Conservation (phyloP, 2,329 filamentous ascomycete genomes). For the Penicillium sp. region DNA sequence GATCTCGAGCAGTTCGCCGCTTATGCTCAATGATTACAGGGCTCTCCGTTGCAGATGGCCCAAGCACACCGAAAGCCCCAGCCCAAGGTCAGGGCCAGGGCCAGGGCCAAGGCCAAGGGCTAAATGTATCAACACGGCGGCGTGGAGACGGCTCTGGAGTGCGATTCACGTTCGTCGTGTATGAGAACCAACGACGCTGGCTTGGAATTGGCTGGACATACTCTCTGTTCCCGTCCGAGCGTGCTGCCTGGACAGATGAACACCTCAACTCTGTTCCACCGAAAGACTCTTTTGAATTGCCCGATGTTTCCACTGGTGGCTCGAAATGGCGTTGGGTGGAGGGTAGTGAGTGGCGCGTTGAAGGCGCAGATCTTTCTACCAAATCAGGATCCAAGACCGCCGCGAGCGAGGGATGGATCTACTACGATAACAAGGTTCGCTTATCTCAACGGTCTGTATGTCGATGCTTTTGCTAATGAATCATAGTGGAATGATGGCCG, state of each 20-base stretch:
- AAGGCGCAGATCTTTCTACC: constrained; percentile 55
- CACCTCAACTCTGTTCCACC: constrained; percentile 77
- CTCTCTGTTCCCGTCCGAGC: constrained; percentile 85
- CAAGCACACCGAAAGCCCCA: constrained; percentile 27
- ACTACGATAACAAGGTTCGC: constrained; percentile 91
- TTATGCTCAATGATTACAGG: constrained; percentile 74
- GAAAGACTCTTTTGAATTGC: constrained; percentile 69
- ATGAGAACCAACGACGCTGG: constrained; percentile 95
- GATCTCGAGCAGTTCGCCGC: constrained; percentile 71
- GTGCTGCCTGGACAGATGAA: constrained; percentile 92
- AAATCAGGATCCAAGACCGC: constrained; percentile 38
- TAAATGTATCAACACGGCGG: constrained; percentile 47
- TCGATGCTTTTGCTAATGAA: constrained; percentile 2
- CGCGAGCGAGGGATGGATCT: constrained; percentile 83
- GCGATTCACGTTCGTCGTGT: constrained; percentile 93
- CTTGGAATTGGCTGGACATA: constrained; percentile 92
- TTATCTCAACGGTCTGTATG: background rate
- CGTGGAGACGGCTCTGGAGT: constrained; percentile 66
- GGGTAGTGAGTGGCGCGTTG: constrained; percentile 82
- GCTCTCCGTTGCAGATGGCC: constrained; percentile 59
- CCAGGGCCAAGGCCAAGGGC: constrained; percentile 38
- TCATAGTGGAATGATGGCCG: constrained; percentile 82
- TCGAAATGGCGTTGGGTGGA: constrained; percentile 78
- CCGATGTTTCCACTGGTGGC: constrained; percentile 62
- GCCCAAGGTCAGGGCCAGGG: constrained; percentile 44